Conservation (phyloP, 1,284 basidiomycete genomes). For the Cryptococcus sp. region DNA sequence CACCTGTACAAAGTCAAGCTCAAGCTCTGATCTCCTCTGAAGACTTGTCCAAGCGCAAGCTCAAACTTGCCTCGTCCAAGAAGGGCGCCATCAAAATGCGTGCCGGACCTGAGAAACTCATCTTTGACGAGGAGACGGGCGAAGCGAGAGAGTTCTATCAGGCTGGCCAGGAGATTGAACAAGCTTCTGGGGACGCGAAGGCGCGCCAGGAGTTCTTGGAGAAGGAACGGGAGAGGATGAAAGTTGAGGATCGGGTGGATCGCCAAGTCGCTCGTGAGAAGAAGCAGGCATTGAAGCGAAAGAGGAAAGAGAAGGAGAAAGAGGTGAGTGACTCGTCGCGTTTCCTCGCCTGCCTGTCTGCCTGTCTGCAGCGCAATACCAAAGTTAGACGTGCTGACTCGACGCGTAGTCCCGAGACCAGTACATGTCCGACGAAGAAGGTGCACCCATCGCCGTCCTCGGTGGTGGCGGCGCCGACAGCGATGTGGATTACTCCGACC, state of each 20-base stretch:
- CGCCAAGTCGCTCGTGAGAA: constrained; percentile 83
- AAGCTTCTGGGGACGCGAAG: constrained; percentile 65
- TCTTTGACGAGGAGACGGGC: constrained; percentile 81
- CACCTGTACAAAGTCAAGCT: neutral
- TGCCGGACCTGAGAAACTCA: constrained; percentile 63
- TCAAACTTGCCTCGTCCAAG: constrained; percentile 73
- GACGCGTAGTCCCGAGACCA: constrained; percentile 8
- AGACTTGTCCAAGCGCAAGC: constrained; percentile 64
- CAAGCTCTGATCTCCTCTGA: constrained; percentile 36
- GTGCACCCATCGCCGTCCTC: constrained; percentile 22
- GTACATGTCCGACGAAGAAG: constrained; percentile 18
- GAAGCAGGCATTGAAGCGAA: constrained; percentile 78
- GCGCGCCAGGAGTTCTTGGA: constrained; percentile 71
- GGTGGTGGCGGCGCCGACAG: constrained; percentile 24
- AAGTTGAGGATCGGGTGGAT: constrained; percentile 70
- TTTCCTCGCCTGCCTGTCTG: no score
- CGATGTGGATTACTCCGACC: constrained; percentile 13
- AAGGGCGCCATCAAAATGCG: constrained; percentile 69
- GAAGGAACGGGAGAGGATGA: constrained; percentile 70
- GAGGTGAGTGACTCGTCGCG: constrained; percentile 53
- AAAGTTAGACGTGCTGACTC: neutral
- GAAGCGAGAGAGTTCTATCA: constrained; percentile 76
- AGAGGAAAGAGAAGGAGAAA: constrained; percentile 80
- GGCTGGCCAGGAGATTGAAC: constrained; percentile 67
- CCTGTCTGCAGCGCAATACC: no score